phyloP scores from a whole-genome alignment of 305 asterid genomes.

The Withania somnifera region DNA sequence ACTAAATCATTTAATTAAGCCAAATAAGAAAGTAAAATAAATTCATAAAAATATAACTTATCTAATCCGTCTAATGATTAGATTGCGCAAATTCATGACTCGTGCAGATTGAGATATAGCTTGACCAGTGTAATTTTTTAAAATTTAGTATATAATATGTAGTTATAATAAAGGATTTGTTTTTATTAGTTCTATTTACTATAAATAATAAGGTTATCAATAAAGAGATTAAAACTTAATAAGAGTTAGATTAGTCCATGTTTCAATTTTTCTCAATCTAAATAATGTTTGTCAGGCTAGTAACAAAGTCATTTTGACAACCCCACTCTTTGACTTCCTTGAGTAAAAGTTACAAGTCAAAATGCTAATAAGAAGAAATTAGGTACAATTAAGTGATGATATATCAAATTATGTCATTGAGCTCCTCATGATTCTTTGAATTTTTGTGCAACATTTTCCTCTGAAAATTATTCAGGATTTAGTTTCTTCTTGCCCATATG shows the following conservation, averaged over 20 bases:
- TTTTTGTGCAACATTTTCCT: not conserved
- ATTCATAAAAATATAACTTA: not conserved
- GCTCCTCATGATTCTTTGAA: not conserved
- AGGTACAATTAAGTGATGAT: not conserved
- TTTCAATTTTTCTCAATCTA: too few relatives aligned
- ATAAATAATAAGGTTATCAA: not conserved
- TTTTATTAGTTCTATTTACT: not conserved
- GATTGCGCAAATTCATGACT: not conserved
- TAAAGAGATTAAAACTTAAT: not conserved
- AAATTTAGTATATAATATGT: too few relatives aligned
- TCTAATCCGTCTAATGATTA: not conserved
- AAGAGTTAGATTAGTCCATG: too few relatives aligned
- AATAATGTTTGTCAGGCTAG: too few relatives aligned
- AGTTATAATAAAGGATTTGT: too few relatives aligned
- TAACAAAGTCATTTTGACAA: too few relatives aligned
- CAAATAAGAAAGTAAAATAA: too few relatives aligned
- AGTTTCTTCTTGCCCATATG: slow-evolving; percentile 5
- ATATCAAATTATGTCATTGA: too few relatives aligned
- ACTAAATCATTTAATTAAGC: too few relatives aligned
- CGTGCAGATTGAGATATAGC: not conserved
- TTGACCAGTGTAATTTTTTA: too few relatives aligned
- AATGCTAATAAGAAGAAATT: not conserved
- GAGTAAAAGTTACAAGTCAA: not conserved
- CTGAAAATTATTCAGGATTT: not conserved
- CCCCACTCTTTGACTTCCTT: too few relatives aligned